Conservation (phyloP, 2,329 filamentous ascomycete genomes). For the Aureobasidium pullulans region DNA sequence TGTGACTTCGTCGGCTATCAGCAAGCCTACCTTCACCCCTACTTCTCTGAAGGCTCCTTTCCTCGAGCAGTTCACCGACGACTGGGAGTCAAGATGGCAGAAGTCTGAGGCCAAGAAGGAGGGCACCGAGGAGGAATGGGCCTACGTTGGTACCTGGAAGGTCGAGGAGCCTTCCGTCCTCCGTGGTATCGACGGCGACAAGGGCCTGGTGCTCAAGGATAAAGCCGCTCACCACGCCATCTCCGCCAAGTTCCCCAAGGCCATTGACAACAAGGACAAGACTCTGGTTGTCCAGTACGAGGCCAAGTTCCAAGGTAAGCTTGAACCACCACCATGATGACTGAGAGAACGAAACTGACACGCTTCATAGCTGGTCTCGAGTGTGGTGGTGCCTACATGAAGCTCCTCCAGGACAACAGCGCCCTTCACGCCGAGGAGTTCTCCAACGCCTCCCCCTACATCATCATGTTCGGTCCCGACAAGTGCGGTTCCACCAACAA, state of each 20-base stretch:
- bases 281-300: slow-evolving; percentile 97
- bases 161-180: slow-evolving; percentile 88
- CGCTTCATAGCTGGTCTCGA: slow-evolving; percentile 69
- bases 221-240: slow-evolving; percentile 97
- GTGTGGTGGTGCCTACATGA: slow-evolving; percentile 97
- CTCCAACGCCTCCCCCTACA: slow-evolving; percentile 92
- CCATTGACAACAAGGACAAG: slow-evolving; percentile 96
- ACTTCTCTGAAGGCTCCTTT: slow-evolving; percentile 85
- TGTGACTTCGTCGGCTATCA: slow-evolving; percentile 51
- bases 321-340: neutral
- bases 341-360: slow-evolving; percentile 16
- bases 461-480: slow-evolving; percentile 99
- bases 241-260: slow-evolving; percentile 95
- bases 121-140: slow-evolving; percentile 82
- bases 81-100: slow-evolving; percentile 92
- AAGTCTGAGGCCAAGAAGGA: slow-evolving; percentile 96
- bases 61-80: slow-evolving; percentile 96
- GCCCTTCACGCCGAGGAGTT: slow-evolving; percentile 96
- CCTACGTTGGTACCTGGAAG: slow-evolving; percentile 91
- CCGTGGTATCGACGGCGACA: slow-evolving; percentile 91
- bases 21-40: slow-evolving; percentile 85
- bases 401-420: slow-evolving; percentile 97
- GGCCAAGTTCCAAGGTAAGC: slow-evolving; percentile 95
- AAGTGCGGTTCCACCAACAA: slow-evolving; percentile 99
- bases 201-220: slow-evolving; percentile 97